Conservation (phyloP, 192 early-diverging fungal genomes). For the Funneliformis mosseae region DNA sequence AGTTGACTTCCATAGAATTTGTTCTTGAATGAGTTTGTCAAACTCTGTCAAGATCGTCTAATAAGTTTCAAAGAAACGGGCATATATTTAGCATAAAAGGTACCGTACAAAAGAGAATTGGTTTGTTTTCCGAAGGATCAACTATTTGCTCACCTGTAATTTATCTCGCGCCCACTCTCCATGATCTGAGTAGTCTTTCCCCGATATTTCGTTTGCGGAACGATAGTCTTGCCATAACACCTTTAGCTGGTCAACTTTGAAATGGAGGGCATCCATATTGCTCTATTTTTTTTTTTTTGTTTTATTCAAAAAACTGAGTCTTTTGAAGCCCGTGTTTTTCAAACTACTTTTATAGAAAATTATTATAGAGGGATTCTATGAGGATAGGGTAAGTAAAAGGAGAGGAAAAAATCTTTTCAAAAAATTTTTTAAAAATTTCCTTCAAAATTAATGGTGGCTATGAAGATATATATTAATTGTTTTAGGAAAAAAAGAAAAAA, state of each 20-base stretch:
- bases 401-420: too few relatives aligned
- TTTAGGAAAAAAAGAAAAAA: neutral
- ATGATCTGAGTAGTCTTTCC: conserved; percentile 26
- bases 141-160: neutral
- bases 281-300: neutral
- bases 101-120: too few relatives aligned
- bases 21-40: conserved; percentile 33
- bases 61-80: neutral
- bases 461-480: neutral
- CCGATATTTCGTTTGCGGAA: neutral
- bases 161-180: conserved; percentile 24
- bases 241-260: conserved; percentile 20
- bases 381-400: too few relatives aligned
- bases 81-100: neutral
- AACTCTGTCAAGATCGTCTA: conserved; percentile 11
- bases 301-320: neutral
- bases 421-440: neutral
- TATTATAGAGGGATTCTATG: too few relatives aligned
- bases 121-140: too few relatives aligned
- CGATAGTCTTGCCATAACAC: conserved; percentile 25
- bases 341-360: too few relatives aligned
- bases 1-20: conserved; percentile 26
- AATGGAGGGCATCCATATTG: conserved; percentile 24
- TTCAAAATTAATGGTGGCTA: neutral
- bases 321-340: neutral